Base-by-base conservation (phyloP, 139 green algal genomes). In the Choricystis sp. region DNA sequence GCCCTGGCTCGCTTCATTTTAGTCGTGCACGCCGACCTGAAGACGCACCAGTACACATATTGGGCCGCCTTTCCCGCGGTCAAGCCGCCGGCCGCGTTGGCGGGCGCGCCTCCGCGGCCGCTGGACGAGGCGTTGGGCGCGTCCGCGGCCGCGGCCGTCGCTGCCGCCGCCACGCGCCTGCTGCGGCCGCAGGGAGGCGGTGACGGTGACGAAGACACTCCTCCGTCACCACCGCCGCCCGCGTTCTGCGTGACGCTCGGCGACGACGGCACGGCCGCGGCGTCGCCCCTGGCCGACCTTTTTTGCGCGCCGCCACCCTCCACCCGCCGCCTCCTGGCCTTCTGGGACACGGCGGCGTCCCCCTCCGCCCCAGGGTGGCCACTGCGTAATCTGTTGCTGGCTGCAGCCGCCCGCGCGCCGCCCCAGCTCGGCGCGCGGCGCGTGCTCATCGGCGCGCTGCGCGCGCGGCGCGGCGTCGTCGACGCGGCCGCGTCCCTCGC, bases 21-120 rank as follows among this genome's bases (percentile, higher is more conserved):
- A 29, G 56, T 96, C 1, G 58, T 72, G 0, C 81, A 86, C 74
- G 89, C 83, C n/a, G 90, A 97, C 64, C 74, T 97, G 19, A 98
- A 98, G 80, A 70, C 72, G 20, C 95, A 81, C 74, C 69, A 71
- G 9, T 97, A 91, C 65, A 64, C 76, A 56, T 93, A 96, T 69
- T 92, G 86, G 86, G 84, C 26, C 20, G 83, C 79, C 20, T 91
- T 92, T 60, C 89, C 89, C 0, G 85, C 76, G 1, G 66, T 92
- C 23, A 81, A 87, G 62, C 80, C 85, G 0, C 78, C 81, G 0
- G 30, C 58, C 16, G 73, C 83, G 21, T 86, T 89, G 67, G 40
- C 9, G 40, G 40, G 40, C 40, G 40, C 40, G 40, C 9, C 16
- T 52, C 40, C 40, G 40, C 16, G 40, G 9, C 40, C 40, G 40